These are phyloP conservation scores for Fusarium sp. DNA, from an alignment of 2,329 filamentous ascomycete species.

Conservation along the genomic window DNA sequence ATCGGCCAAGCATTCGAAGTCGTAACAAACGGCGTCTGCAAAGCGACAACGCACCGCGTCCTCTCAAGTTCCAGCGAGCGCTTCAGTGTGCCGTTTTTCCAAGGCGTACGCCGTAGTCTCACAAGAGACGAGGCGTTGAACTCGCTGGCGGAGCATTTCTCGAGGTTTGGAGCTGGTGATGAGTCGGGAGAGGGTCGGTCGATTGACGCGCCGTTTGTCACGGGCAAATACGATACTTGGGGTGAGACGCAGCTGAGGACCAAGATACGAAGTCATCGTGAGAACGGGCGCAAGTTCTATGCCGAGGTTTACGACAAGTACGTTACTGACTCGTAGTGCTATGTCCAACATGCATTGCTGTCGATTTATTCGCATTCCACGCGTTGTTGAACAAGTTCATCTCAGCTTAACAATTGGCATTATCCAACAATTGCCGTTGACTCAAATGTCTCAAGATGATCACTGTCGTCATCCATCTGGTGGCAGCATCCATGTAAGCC, in stretches of 20 bases:
- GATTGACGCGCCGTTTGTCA: conserved; percentile 63
- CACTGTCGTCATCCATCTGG: background rate
- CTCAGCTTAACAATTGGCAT: background rate
- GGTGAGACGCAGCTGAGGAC: conserved; percentile 66
- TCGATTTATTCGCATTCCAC: background rate
- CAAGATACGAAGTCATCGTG: conserved; percentile 64
- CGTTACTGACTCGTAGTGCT: conserved; percentile 49
- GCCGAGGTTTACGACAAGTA: conserved; percentile 61
- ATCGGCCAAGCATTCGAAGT: conserved; percentile 70
- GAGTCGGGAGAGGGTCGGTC: conserved; percentile 52
- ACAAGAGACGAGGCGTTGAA: conserved; percentile 58
- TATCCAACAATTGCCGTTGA: background rate
- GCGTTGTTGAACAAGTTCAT: background rate
- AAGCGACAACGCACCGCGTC: conserved; percentile 63
- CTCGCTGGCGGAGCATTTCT: conserved; percentile 54
- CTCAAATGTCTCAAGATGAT: background rate
- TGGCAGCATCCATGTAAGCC: background rate
- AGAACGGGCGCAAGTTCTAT: conserved; percentile 62
- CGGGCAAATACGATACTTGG: conserved; percentile 65
- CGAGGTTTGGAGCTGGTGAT: conserved; percentile 15
- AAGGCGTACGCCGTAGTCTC: conserved; percentile 61
- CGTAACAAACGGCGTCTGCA: conserved; percentile 65
- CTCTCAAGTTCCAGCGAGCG: conserved; percentile 49
- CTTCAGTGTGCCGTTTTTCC: conserved; percentile 61
- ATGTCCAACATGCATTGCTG: background rate